Evolutionary conservation across 257 asterid species (phyloP).

Genomic region (Solanum chiquidenum): DNA sequence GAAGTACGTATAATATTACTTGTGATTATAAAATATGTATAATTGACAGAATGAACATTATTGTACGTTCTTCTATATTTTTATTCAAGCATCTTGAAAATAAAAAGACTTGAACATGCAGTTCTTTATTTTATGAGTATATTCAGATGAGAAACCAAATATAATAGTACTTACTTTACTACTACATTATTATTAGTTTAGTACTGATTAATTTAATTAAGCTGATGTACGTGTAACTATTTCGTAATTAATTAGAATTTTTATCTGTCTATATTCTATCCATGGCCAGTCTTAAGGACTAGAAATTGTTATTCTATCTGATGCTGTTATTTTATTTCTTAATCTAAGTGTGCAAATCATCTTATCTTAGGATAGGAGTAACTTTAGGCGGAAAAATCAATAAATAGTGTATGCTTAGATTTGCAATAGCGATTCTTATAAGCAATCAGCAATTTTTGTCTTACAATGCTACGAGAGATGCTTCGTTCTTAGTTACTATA

Average conservation of each 20-base stretch:
- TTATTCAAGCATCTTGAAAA: background rate
- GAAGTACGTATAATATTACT: background rate
- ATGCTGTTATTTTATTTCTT: no score
- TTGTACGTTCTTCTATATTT: background rate
- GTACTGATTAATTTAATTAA: background rate
- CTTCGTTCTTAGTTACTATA: background rate
- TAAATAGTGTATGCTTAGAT: background rate
- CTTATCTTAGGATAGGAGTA: background rate
- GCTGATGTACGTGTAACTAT: background rate
- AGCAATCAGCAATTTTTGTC: background rate
- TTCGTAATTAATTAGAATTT: background rate
- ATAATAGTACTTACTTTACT: background rate
- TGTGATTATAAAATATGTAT: background rate
- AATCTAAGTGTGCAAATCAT: no score
- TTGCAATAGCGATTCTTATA: background rate
- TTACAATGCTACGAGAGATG: no score
- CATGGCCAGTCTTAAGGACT: background rate
- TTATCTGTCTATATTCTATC: background rate
- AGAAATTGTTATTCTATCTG: background rate
- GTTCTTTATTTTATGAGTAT: background rate
- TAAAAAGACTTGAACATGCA: background rate
- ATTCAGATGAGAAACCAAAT: background rate
- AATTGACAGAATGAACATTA: background rate
- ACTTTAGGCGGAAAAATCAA: background rate
- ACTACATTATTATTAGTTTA: background rate